phyloP scores from a whole-genome alignment of 305 asterid genomes.

The Lippia alba region DNA sequence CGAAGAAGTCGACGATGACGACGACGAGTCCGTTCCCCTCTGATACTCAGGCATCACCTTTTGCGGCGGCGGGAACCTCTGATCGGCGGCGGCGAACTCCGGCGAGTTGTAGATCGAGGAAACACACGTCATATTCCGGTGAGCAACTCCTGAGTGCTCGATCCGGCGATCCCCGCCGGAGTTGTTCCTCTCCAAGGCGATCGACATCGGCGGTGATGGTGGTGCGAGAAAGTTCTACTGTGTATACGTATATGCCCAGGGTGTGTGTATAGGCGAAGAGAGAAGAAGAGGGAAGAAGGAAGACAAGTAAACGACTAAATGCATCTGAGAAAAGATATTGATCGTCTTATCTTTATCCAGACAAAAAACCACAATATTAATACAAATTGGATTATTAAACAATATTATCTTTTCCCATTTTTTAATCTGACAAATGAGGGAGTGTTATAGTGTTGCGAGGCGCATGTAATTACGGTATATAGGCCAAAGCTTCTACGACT shows the following conservation, averaged over 20 bases:
- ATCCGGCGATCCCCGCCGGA: constrained; percentile 40
- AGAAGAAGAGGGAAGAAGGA: constrained; percentile 5
- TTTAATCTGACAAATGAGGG: not conserved
- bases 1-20: constrained; percentile 56
- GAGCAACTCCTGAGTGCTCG: constrained; percentile 45
- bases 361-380: constrained; percentile 28
- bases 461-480: not conserved
- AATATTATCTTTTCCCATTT: constrained; percentile 32
- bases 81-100: constrained; percentile 33
- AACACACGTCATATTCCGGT: constrained; percentile 29
- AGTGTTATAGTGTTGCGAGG: constrained; percentile 15
- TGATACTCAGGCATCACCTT: constrained; percentile 33
- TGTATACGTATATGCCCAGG: not conserved
- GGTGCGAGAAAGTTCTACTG: not conserved
- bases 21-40: constrained; percentile 35
- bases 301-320: constrained; percentile 7
- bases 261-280: constrained; percentile 3
- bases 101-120: constrained; percentile 39
- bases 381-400: constrained; percentile 33
- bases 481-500: no score
- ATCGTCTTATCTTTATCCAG: constrained; percentile 45
- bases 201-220: constrained; percentile 39
- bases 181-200: constrained; percentile 45
- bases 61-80: constrained; percentile 17
- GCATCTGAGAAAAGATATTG: constrained; percentile 8